Evolutionary conservation across 78 protist species (phyloP).

Genomic region (Andalucia godoyi): DNA sequence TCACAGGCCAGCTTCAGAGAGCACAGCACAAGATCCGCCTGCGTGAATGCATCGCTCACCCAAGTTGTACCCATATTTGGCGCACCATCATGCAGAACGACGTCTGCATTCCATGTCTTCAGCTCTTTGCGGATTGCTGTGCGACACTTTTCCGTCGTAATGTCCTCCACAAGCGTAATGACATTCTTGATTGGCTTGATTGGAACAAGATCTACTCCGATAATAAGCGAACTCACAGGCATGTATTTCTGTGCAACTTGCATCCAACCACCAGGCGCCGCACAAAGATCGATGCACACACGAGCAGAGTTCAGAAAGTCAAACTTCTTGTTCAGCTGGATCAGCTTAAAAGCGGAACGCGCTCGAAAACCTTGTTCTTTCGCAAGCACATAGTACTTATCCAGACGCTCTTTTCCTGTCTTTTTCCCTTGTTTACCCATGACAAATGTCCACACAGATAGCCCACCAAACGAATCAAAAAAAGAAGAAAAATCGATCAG

Average conservation of each 20-base stretch:
- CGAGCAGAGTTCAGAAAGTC: conserved; percentile 65
- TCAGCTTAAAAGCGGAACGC: conserved; percentile 98
- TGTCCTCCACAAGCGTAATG: conserved; percentile 81
- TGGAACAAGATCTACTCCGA: conserved; percentile 95
- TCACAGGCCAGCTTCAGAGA: conserved; percentile 88
- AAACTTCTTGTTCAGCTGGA: conserved; percentile 92
- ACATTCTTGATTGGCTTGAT: conserved; percentile 81
- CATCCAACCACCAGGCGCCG: conserved; percentile 98
- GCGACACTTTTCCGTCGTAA: conserved; percentile 89
- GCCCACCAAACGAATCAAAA: too few relatives aligned
- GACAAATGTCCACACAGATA: too few relatives aligned
- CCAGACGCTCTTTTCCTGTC: conserved; percentile 75
- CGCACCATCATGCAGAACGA: conserved; percentile 99
- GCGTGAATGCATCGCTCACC: conserved; percentile 91
- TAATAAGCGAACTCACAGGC: conserved; percentile 70
- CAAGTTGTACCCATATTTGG: conserved; percentile 97
- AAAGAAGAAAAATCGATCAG: too few relatives aligned
- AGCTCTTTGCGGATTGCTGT: conserved; percentile 36
- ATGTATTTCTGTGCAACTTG: conserved; percentile 86
- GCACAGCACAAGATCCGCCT: conserved; percentile 81
- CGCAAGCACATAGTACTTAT: conserved; percentile 91
- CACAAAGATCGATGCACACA: conserved; percentile 95
- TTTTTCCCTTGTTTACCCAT: conserved; percentile 55
- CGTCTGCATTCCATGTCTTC: conserved; percentile 58
- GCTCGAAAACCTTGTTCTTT: conserved; percentile 95